Evolutionary conservation across 2,329 filamentous ascomycete genomes (phyloP), one percentile per base, ranked within the genome.

Genomic region (Pseudocercospora ulei): DNA sequence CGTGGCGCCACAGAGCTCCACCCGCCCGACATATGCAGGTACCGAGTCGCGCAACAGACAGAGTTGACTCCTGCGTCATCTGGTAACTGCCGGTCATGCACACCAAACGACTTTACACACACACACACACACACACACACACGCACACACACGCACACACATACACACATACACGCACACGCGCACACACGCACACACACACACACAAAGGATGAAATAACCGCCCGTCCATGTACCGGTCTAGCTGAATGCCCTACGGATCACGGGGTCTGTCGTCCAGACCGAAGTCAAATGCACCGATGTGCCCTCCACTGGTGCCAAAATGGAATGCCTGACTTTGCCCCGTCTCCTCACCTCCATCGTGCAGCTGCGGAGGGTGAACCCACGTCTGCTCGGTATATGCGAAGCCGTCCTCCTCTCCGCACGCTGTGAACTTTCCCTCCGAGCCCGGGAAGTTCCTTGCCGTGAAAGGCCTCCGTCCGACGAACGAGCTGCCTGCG

Each of bases 341-440:
- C 4, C 60, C 62, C 1, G 53, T 52, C 12, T 51, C 44, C 7
- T 49, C 42, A 6, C 47, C 59, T 12, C 51, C 57, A 5, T 51
- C 51, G 36, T 65, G 62, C 2, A 67, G 36, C 1, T 55, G 60
- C 1, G 67, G 66, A 18, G 64, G 62, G 47, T 71, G 64, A 1
- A 69, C 55, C 54, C 64, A 67, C 3, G 62, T 67, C 3, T 61
- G 62, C 44, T 69, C 63, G 11, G 59, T 65, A 17, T 60, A 58
- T 40, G 59, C 50, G 27, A 62, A 54, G 3, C 67, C 68, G 20
- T 68, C 61, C 7, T 37, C 27, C 11, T 33, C 41, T 4, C 24
- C 17, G 7, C 17, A 63, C 31, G 57, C 59, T 35, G 57, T 59
- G 35, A 58, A 55, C 36, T 68, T 60, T 5, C 66, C 61, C 16